These are phyloP conservation scores for Albifimbria verrucaria DNA, from an alignment of 2,329 filamentous ascomycete genomes.

Conservation along the genomic window DNA sequence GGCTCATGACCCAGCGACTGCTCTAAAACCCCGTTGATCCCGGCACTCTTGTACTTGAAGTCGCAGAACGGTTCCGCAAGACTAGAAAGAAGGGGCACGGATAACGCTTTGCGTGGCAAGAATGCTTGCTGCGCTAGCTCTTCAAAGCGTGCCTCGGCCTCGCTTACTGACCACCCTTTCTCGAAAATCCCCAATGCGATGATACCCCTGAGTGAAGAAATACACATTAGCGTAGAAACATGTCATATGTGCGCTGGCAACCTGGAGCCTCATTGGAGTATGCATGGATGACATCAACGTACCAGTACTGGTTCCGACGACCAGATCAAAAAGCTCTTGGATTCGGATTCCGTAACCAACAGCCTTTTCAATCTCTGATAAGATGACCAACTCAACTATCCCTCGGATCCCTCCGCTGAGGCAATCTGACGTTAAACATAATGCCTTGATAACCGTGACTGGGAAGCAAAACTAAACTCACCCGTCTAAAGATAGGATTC, in stretches of 20 bases:
- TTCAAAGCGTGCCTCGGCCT: background rate
- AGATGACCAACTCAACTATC: conserved; percentile 6
- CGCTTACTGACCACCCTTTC: background rate
- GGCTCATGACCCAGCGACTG: background rate
- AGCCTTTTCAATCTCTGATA: conserved; percentile 2
- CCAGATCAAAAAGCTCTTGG: conserved; percentile 12
- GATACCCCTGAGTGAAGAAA: conserved; percentile 4
- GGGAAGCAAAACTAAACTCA: background rate
- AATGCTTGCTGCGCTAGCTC: conserved; percentile 4
- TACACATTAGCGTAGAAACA: too few species aligned
- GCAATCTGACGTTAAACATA: background rate
- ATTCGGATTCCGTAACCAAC: conserved; percentile 4
- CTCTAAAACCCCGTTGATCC: conserved; percentile 2
- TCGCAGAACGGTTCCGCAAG: conserved; percentile 7
- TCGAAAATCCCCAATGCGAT: conserved; percentile 9
- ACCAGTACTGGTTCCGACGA: conserved; percentile 13
- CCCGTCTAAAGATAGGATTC: conserved; percentile 9
- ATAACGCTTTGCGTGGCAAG: background rate
- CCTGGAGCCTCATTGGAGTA: too few species aligned
- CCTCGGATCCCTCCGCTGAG: conserved; percentile 9
- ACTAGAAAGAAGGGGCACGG: background rate
- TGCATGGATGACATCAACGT: background rate
- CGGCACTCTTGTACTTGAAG: conserved; percentile 5
- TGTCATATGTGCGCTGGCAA: too few species aligned
- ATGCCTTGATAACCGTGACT: background rate